Evolutionary conservation across 1,284 basidiomycete species (phyloP), one percentile per base, ranked within the genome.

Genomic region (Trametes polyzona): DNA sequence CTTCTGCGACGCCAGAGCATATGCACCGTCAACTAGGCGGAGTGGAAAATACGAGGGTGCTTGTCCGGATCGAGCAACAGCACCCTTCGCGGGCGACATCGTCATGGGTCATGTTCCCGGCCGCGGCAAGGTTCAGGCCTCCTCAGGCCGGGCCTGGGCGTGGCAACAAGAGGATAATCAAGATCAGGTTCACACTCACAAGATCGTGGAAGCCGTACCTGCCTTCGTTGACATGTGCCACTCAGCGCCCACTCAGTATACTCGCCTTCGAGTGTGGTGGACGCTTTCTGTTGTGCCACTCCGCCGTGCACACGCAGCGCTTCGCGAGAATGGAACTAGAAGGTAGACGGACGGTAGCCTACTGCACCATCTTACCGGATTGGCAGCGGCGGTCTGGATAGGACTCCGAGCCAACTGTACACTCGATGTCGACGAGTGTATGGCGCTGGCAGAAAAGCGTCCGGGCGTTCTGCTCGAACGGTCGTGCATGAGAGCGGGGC

Each of bases 181-280:
- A 56, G 57, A 58, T 57, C 27, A 48, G 42, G 29, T n/a, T 33
- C 27, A n/a, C n/a, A 37, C 55, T 55, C 61, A 63, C 61, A 59
- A 63, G 61, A 59, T 47, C 55, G 58, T 58, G 61, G 61, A 59
- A 63, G 41, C 27, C 36, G 61, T 59, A 57, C 61, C 61, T 63
- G 40, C 43, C 51, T 58, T 42, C 40, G 55, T 52, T 46, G 19
- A 17, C 27, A 44, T 44, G 43, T 44, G 43, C 43, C 43, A 11
- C 41, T 24, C 43, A 10, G 29, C 39, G 17, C 39, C 40, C 19
- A 19, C 37, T n/a, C n/a, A n/a, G n/a, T n/a, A n/a, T n/a, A n/a
- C n/a, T n/a, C n/a, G n/a, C n/a, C n/a, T n/a, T n/a, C n/a, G n/a
- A n/a, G n/a, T n/a, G n/a, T n/a, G n/a, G n/a, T n/a, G n/a, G n/a